Evolutionary conservation across 2,329 filamentous ascomycete species (phyloP).

Genomic region (Moelleriella libera): DNA sequence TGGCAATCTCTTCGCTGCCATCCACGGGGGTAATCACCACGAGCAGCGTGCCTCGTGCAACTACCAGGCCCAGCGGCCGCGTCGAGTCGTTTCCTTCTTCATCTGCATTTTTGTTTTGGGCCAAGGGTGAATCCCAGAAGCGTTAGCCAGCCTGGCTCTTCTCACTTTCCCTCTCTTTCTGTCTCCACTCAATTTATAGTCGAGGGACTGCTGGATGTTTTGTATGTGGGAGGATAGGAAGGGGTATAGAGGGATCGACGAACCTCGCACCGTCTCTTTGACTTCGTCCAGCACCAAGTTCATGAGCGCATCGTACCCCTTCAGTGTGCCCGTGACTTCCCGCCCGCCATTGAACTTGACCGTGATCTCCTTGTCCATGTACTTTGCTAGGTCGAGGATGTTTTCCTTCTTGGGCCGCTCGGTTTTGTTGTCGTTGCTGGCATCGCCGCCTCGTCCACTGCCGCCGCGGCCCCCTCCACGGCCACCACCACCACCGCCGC

Average conservation of each 20-base stretch:
- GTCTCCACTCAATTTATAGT: neutral
- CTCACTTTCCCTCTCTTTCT: neutral
- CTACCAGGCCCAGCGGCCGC: conserved; percentile 70
- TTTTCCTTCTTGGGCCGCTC: conserved; percentile 96
- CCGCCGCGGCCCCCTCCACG: conserved; percentile 31
- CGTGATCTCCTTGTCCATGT: conserved; percentile 89
- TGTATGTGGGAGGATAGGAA: too few species aligned
- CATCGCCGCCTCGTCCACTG: conserved; percentile 21
- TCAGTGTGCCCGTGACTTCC: conserved; percentile 79
- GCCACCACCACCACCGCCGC: conserved; percentile 22
- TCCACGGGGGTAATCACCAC: conserved; percentile 87
- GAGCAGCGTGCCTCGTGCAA: conserved; percentile 81
- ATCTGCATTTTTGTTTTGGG: conserved; percentile 36
- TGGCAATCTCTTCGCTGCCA: conserved; percentile 89
- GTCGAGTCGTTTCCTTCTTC: conserved; percentile 82
- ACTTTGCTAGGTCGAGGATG: conserved; percentile 87
- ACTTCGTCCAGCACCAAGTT: conserved; percentile 94
- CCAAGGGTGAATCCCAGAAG: too few species aligned
- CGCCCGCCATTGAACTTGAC: conserved; percentile 95
- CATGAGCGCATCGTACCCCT: conserved; percentile 96
- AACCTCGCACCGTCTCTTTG: conserved; percentile 78
- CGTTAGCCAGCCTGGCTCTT: neutral
- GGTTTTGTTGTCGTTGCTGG: conserved; percentile 30
- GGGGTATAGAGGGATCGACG: too few species aligned
- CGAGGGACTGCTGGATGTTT: too few species aligned